Evolutionary conservation across 306 rosid species (phyloP), one percentile per base, ranked within the genome.

Genomic region (Glycine latifolia): DNA sequence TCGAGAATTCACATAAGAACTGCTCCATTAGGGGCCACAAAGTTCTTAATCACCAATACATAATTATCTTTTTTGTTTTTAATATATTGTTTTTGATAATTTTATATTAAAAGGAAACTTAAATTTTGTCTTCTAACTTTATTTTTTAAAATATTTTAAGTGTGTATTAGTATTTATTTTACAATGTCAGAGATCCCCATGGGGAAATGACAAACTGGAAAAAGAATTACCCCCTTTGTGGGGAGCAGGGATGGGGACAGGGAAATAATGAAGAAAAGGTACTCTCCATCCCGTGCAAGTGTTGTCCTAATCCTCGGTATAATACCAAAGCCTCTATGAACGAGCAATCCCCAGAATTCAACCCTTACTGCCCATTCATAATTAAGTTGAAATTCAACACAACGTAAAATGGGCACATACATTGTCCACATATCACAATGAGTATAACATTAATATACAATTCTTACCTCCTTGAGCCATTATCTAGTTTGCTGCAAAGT

Each of bases 401-500:
- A 26, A 62, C 16, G 53, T 61, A 47, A 49, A 47, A 15, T 61
- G 9, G 20, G 10, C n/a, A 73, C 14, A 31, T 16, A 46, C 56
- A 17, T 68, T 17, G 37, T 41, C 71, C 6, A 20, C 50, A 84
- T 73, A 20, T 54, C 39, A 66, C 20, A 77, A 31, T 43, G 61
- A 37, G 43, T n/a, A 47, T 53, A 49, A 35, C 16, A 53, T 16
- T 63, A 55, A 17, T 11, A 76, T 17, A 73, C 59, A 41, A 71
- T 68, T 66, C 85, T 75, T 76, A 91, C 99, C 99, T 91, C 60
- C 86, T 88, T 54, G 84, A 79, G 62, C 83, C 86, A 76, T 83
- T 88, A 63, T 79, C 87, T 77, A 85, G 92, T 76, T 86, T 85
- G 69, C 91, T 44, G 72, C 97, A 91, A 82, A 93, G 92, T 44